phyloP scores from a whole-genome alignment of 768 basidiomycete genomes.

The Leccinum subgranulosum region DNA sequence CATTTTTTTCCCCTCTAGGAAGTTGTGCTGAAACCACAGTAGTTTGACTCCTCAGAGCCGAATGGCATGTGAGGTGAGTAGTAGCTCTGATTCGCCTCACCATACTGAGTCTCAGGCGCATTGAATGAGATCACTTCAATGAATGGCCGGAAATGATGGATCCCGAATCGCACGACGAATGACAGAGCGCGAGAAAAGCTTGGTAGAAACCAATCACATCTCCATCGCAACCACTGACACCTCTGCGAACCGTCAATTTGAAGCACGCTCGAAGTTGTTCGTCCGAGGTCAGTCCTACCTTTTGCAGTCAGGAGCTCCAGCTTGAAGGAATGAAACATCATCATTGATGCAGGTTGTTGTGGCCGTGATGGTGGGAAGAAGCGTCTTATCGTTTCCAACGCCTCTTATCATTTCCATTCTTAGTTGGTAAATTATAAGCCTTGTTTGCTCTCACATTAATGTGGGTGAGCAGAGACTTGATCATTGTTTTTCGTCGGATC shows the following conservation, averaged over 20 bases:
- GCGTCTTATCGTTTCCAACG: neutral
- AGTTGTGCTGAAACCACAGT: neutral
- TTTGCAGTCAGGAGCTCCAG: conserved; percentile 53
- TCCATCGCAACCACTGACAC: conserved; percentile 68
- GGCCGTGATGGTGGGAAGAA: neutral
- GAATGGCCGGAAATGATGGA: conserved; percentile 74
- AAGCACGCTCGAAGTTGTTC: neutral
- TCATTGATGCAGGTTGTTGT: neutral
- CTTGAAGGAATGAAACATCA: neutral
- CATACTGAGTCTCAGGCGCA: too few relatives aligned
- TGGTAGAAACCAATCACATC: conserved; percentile 56
- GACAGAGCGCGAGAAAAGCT: conserved; percentile 68
- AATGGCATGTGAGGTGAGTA: neutral
- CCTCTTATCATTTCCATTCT: neutral
- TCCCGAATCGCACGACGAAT: conserved; percentile 65
- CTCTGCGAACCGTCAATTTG: conserved; percentile 29
- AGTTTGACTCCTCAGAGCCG: neutral
- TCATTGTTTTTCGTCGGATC: too few relatives aligned
- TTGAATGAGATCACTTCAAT: conserved; percentile 18
- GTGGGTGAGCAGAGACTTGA: too few relatives aligned
- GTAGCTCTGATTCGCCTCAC: too few relatives aligned
- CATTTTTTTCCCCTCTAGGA: neutral
- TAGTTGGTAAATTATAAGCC: too few relatives aligned
- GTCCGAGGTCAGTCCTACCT: conserved; percentile 43
- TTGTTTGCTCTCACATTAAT: too few relatives aligned